Percentiles rank a stretch among this genome's conserved stretches.
These are phyloP conservation scores for Nannizzia gypsea DNA, from an alignment of 2,329 filamentous ascomycete genomes.

Conservation along the genomic window DNA sequence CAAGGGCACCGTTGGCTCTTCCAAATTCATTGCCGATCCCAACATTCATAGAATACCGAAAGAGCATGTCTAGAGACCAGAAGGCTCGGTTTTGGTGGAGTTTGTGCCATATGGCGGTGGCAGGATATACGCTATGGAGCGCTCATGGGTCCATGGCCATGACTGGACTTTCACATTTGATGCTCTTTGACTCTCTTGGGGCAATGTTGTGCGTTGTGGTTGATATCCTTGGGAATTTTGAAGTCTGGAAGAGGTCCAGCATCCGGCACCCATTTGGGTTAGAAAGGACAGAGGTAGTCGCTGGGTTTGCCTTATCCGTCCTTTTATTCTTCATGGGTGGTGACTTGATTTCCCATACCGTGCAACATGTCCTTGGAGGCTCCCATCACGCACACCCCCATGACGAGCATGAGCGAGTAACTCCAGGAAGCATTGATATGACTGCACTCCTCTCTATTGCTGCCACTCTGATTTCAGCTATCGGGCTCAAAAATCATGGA, in stretches of 20 bases:
- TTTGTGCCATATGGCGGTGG: constrained; percentile 71
- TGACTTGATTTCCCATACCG: constrained; percentile 83
- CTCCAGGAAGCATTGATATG: constrained; percentile 65
- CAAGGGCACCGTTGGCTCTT: constrained; percentile 71
- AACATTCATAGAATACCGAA: constrained; percentile 74
- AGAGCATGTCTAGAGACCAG: constrained; percentile 82
- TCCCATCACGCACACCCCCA: constrained; percentile 65
- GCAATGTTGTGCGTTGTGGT: constrained; percentile 84
- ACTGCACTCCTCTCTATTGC: constrained; percentile 70
- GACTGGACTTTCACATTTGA: constrained; percentile 81
- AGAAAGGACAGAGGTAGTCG: constrained; percentile 83
- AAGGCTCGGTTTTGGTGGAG: constrained; percentile 78
- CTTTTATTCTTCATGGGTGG: constrained; percentile 96
- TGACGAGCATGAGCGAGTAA: constrained; percentile 55
- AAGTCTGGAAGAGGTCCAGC: constrained; percentile 88
- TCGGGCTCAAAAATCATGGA: constrained; percentile 78
- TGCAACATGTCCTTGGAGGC: constrained; percentile 81
- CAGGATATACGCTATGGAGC: constrained; percentile 72
- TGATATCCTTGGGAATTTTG: constrained; percentile 90
- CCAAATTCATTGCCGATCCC: constrained; percentile 87
- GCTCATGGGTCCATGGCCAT: constrained; percentile 78
- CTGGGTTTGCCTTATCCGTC: constrained; percentile 90
- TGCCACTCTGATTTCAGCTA: constrained; percentile 74
- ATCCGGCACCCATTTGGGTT: constrained; percentile 89
- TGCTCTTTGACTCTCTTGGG: constrained; percentile 90